Conservation (phyloP, 495 filamentous ascomycete genomes). For the Podospora tetraspora region DNA sequence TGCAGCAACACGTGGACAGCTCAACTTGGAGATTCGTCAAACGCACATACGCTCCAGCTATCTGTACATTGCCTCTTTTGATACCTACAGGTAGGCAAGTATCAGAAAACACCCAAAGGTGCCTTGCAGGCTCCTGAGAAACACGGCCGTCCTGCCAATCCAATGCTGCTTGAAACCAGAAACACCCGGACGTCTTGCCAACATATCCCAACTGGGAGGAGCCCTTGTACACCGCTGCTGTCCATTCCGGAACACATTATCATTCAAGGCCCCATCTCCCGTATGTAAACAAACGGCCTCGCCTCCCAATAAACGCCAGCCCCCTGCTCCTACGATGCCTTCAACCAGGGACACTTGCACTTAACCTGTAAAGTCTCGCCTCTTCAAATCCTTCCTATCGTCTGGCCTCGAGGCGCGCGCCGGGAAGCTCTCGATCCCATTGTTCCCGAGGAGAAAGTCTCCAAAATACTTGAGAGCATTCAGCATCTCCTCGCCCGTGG, state of each 20-base stretch:
- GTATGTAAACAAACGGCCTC: not conserved
- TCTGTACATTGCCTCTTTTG: not conserved
- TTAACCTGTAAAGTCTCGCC: slow-evolving; percentile 6
- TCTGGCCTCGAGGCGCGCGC: not conserved
- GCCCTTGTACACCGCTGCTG: not conserved
- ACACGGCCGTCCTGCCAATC: no score
- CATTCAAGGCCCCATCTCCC: not conserved
- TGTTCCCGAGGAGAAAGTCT: slow-evolving; percentile 64
- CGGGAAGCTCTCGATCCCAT: slow-evolving; percentile 48
- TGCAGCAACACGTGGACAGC: not conserved
- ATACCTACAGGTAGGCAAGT: not conserved
- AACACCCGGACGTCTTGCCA: not conserved
- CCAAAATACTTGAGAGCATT: slow-evolving; percentile 77
- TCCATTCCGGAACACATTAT: not conserved
- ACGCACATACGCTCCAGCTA: not conserved
- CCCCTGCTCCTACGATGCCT: not conserved
- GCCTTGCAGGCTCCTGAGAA: no score
- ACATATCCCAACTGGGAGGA: not conserved
- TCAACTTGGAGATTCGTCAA: not conserved
- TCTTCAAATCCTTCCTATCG: slow-evolving; percentile 22
- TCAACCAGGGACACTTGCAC: not conserved
- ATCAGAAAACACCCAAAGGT: no score
- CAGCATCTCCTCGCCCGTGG: slow-evolving; percentile 81
- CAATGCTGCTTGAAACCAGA: not conserved
- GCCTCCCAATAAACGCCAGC: not conserved